Conservation (phyloP, 2,329 filamentous ascomycete genomes). For the Acrodontium crateriforme region DNA sequence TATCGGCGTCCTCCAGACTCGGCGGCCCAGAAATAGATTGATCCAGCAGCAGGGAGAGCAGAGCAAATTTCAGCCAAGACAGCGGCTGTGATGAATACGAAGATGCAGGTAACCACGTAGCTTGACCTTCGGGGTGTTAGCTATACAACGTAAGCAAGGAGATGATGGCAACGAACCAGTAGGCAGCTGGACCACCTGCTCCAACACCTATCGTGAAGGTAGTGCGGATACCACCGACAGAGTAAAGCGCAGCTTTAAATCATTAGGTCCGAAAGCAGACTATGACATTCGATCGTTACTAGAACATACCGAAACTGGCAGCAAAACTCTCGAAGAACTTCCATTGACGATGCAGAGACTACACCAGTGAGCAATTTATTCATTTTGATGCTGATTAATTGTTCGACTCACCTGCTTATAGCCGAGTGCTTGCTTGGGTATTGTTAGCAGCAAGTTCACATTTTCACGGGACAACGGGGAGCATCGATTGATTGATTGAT, state of each 20-base stretch:
- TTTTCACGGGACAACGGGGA: constrained; percentile 4
- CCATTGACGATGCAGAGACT: constrained; percentile 45
- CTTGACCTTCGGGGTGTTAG: constrained; percentile 35
- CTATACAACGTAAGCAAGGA: neutral
- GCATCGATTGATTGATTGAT: constrained; percentile 20
- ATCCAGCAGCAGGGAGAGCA: constrained; percentile 43
- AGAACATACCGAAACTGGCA: constrained; percentile 40
- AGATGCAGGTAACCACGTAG: constrained; percentile 45
- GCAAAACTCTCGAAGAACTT: constrained; percentile 46
- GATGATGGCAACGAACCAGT: constrained; percentile 32
- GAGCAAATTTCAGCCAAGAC: constrained; percentile 49
- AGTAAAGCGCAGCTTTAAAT: constrained; percentile 42
- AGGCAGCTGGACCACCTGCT: constrained; percentile 46
- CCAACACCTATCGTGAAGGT: constrained; percentile 50
- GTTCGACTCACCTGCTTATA: constrained; percentile 38
- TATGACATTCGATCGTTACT: neutral
- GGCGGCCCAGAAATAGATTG: constrained; percentile 49
- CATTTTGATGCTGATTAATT: no score
- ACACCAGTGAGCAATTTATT: no score
- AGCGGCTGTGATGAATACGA: constrained; percentile 47
- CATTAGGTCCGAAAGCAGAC: neutral
- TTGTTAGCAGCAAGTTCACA: constrained; percentile 9
- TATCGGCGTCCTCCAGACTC: constrained; percentile 42
- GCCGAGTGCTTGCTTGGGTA: constrained; percentile 34
- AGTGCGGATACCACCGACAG: constrained; percentile 43